A percentile compares a stretch with the other conserved stretches of the same genome.
Evolutionary conservation across 495 filamentous ascomycete species (phyloP).

Genomic region (Usnea hakonensis): DNA sequence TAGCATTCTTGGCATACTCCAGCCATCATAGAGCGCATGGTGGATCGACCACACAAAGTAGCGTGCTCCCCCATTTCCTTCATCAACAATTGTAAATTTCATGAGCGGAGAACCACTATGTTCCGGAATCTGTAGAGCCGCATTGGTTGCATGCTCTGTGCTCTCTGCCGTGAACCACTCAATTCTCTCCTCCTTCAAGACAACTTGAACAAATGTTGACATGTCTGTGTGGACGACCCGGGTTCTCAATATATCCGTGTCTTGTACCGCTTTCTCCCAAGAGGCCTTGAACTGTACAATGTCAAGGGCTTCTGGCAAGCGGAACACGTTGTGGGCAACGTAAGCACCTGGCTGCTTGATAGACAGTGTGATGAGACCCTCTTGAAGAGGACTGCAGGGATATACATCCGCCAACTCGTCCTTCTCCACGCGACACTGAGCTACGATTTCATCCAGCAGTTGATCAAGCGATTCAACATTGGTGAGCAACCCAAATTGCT

Average conservation of each 20-base stretch:
- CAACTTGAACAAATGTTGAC: constrained; percentile 46
- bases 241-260: constrained; percentile 48
- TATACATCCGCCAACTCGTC: constrained; percentile 48
- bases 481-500: constrained; percentile 43
- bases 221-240: constrained; percentile 45
- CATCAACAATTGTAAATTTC: constrained; percentile 45
- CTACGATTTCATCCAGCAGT: constrained; percentile 39
- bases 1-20: constrained; percentile 53
- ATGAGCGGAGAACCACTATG: constrained; percentile 49
- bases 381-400: constrained; percentile 64
- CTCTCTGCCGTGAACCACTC: constrained; percentile 27
- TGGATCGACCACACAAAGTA: constrained; percentile 59
- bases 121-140: constrained; percentile 38
- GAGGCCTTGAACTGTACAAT: constrained; percentile 43
- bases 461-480: constrained; percentile 22
- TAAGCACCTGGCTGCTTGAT: constrained; percentile 46
- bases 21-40: constrained; percentile 66
- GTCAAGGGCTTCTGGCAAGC: constrained; percentile 37
- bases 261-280: constrained; percentile 44
- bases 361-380: constrained; percentile 58
- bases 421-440: constrained; percentile 36
- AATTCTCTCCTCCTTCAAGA: constrained; percentile 43
- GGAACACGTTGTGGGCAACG: constrained; percentile 42
- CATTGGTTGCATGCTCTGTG: neutral
- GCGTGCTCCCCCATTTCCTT: neutral